Conservation (phyloP, 2,329 filamentous ascomycete species). For the Exserohilum turcica region DNA sequence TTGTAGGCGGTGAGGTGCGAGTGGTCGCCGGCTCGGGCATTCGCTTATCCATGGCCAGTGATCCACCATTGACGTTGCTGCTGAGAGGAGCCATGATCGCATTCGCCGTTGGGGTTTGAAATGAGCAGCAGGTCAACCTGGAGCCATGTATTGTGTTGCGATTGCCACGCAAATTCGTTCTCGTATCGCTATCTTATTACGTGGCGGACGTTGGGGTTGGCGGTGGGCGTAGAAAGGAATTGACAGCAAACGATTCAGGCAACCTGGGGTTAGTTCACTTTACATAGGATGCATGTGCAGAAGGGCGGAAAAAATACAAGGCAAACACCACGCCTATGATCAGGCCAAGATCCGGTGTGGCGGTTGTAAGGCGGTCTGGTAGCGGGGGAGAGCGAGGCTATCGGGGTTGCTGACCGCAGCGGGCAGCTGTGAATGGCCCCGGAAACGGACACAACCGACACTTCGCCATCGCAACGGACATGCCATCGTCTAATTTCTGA, state of each 20-base stretch:
- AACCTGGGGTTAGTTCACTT: slow-evolving; percentile 4
- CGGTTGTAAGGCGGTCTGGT: slow-evolving; percentile 17
- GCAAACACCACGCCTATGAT: slow-evolving; percentile 7
- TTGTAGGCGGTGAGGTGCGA: slow-evolving; percentile 35
- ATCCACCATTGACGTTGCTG: slow-evolving; percentile 4
- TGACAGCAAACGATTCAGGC: not conserved
- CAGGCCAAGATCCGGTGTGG: slow-evolving; percentile 14
- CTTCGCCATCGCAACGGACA: slow-evolving; percentile 3
- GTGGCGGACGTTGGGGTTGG: not conserved
- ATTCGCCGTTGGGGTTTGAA: not conserved
- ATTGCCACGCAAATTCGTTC: not conserved
- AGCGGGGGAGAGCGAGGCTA: slow-evolving; percentile 22
- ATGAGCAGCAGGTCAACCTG: not conserved
- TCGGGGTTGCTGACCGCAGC: slow-evolving; percentile 22
- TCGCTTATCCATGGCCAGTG: slow-evolving; percentile 25
- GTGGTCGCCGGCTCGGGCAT: slow-evolving; percentile 25
- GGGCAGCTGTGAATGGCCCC: slow-evolving; percentile 18
- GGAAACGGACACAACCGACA: not conserved
- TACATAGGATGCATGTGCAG: slow-evolving; percentile 7
- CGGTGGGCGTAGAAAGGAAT: not conserved
- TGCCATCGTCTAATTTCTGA: slow-evolving; percentile 5
- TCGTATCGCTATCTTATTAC: not conserved
- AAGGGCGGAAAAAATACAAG: slow-evolving; percentile 2
- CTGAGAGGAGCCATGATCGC: slow-evolving; percentile 34
- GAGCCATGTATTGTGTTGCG: slow-evolving; percentile 5